These are phyloP conservation scores for Alternaria hordeiaustralica DNA, from an alignment of 2,329 filamentous ascomycete genomes.

Conservation along the genomic window DNA sequence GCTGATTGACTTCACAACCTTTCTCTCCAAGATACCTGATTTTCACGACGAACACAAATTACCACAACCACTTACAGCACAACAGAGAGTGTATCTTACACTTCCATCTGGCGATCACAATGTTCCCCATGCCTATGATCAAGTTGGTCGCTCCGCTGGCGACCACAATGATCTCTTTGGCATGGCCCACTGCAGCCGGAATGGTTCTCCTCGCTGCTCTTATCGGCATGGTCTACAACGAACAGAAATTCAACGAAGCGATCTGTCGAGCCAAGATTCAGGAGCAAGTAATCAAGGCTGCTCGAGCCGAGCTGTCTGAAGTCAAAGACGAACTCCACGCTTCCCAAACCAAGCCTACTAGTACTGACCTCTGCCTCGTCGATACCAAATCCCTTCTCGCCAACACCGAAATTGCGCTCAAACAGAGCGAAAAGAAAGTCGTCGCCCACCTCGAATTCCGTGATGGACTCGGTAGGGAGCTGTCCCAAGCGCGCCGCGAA, in stretches of 20 bases:
- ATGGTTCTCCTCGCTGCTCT: not conserved
- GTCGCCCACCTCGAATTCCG: not conserved
- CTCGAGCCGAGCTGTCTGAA: not conserved
- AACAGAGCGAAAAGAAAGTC: not conserved
- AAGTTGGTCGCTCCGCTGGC: too few relatives aligned
- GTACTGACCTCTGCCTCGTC: not conserved
- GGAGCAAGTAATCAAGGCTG: not conserved
- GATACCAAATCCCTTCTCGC: not conserved
- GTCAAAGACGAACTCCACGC: not conserved
- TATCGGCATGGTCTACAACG: not conserved
- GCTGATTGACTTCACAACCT: not conserved
- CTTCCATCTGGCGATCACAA: not conserved
- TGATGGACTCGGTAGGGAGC: not conserved
- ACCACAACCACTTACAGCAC: not conserved
- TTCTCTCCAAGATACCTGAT: not conserved
- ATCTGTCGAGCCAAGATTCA: not conserved
- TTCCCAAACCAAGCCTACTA: not conserved
- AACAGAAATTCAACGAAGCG: not conserved
- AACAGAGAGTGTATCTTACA: not conserved
- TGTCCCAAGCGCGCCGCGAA: not conserved
- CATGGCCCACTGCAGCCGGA: not conserved
- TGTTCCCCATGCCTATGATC: too few relatives aligned
- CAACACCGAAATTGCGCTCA: not conserved
- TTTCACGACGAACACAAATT: not conserved
- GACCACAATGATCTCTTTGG: not conserved